Percentiles rank a stretch among this genome's conserved stretches.
Evolutionary conservation across 2,329 filamentous ascomycete genomes (phyloP).

Genomic region (Aureobasidium sp.): DNA sequence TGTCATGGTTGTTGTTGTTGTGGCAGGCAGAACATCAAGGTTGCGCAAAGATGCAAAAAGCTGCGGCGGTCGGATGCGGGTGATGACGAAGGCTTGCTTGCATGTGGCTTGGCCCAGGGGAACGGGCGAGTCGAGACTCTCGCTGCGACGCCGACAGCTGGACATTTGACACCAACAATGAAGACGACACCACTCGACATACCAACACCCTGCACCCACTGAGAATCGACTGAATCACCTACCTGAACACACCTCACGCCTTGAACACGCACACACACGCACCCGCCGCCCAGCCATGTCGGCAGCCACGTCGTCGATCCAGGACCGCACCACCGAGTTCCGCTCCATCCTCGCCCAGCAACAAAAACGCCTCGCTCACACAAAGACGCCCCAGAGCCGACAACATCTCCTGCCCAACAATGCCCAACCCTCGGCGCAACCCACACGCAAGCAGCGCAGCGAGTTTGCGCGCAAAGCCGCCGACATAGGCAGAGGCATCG

Average conservation of each 20-base stretch:
- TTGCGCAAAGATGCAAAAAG: too few relatives aligned
- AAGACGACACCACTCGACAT: neutral
- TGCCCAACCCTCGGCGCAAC: conserved; percentile 19
- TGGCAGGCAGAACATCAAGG: too few relatives aligned
- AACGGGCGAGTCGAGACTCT: neutral
- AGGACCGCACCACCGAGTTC: conserved; percentile 96
- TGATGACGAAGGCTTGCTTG: neutral
- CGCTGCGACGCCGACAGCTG: neutral
- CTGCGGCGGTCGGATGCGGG: neutral
- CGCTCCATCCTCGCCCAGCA: conserved; percentile 79
- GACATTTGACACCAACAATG: neutral
- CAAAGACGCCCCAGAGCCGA: conserved; percentile 66
- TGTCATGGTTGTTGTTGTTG: neutral
- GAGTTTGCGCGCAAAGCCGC: conserved; percentile 90
- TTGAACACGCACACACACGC: neutral
- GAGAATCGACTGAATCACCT: neutral
- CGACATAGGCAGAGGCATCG: conserved; percentile 85
- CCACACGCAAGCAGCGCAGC: conserved; percentile 48
- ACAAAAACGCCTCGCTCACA: conserved; percentile 56
- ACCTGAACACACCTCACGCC: neutral
- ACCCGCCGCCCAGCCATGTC: neutral
- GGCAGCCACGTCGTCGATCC: conserved; percentile 57
- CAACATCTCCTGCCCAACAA: conserved; percentile 59
- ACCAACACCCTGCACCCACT: neutral
- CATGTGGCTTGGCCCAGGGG: conserved; percentile 1